These are phyloP conservation scores for Primulina eburnea DNA, from an alignment of 257 asterid species.

Conservation along the genomic window DNA sequence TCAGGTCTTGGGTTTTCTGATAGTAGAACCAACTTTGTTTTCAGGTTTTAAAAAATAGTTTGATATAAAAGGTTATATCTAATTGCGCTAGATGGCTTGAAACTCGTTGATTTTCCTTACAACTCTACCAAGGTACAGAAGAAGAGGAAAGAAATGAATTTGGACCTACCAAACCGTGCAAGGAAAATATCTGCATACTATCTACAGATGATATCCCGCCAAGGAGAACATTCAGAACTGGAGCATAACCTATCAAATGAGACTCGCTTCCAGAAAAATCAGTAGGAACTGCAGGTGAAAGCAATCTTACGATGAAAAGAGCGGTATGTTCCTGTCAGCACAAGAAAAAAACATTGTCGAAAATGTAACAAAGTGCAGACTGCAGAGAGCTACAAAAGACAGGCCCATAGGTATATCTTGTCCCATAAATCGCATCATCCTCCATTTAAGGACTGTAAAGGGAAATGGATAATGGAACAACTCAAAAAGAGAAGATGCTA, in stretches of 20 bases:
- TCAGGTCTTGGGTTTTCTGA: constrained; percentile 16
- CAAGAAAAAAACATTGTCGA: constrained; percentile 17
- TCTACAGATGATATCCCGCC: constrained; percentile 79
- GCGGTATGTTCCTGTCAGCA: constrained; percentile 80
- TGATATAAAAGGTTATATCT: constrained; percentile 1
- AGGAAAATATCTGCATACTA: constrained; percentile 74
- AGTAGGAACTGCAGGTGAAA: constrained; percentile 73
- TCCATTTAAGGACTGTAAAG: constrained; percentile 15
- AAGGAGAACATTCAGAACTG: constrained; percentile 80
- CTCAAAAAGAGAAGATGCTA: constrained; percentile 13
- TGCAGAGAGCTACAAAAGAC: constrained; percentile 6
- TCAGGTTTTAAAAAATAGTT: neutral
- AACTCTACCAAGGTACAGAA: constrained; percentile 19
- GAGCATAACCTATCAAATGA: constrained; percentile 80
- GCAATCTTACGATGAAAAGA: constrained; percentile 70
- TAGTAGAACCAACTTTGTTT: neutral
- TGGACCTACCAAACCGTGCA: constrained; percentile 94
- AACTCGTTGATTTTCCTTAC: constrained; percentile 12
- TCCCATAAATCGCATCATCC: constrained; percentile 13
- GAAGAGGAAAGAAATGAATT: constrained; percentile 24
- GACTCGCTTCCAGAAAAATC: constrained; percentile 74
- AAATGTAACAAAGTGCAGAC: constrained; percentile 14
- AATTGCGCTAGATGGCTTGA: neutral
- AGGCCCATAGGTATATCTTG: constrained; percentile 8
- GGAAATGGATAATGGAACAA: constrained; percentile 14